Evolutionary conservation across 192 early-diverging fungal genomes (phyloP).

Genomic region (Dispira simplex): DNA sequence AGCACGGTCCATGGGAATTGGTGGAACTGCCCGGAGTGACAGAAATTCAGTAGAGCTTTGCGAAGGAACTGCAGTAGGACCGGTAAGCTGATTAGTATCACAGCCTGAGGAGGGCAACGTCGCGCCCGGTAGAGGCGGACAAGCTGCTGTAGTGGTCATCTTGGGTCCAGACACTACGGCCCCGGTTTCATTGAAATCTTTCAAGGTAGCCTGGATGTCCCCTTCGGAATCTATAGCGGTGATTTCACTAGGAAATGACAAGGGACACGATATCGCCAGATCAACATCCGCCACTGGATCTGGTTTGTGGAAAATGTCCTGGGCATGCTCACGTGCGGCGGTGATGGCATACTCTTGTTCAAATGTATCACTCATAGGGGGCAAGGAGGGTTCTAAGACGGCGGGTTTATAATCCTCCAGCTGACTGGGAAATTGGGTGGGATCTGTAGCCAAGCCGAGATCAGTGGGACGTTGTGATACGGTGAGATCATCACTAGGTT

Average conservation of each 20-base stretch:
- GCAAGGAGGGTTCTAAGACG: not conserved
- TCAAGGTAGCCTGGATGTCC: not conserved
- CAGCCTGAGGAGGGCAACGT: not conserved
- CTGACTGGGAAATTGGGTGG: no score
- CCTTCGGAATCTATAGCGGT: not conserved
- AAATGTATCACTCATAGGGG: slow-evolving; percentile 6
- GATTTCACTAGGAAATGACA: not conserved
- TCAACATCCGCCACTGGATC: not conserved
- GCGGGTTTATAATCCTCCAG: no score
- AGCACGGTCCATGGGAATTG: no score
- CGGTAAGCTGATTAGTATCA: no score
- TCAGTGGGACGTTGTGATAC: not conserved
- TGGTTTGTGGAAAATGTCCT: slow-evolving; percentile 5
- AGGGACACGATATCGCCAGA: not conserved
- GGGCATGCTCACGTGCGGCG: slow-evolving; percentile 7
- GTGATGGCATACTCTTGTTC: slow-evolving; percentile 7
- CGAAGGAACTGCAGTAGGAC: no score
- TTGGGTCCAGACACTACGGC: not conserved
- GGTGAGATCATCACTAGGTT: not conserved
- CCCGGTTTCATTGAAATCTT: not conserved
- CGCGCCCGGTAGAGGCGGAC: not conserved
- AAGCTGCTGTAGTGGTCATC: not conserved
- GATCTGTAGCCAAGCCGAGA: not conserved
- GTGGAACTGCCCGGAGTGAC: no score
- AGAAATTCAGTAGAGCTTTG: no score